A percentile compares a stretch with the other conserved stretches of the same genome.
Conservation (phyloP, 116 monocot genomes). For the Posidonia oceanica region DNA sequence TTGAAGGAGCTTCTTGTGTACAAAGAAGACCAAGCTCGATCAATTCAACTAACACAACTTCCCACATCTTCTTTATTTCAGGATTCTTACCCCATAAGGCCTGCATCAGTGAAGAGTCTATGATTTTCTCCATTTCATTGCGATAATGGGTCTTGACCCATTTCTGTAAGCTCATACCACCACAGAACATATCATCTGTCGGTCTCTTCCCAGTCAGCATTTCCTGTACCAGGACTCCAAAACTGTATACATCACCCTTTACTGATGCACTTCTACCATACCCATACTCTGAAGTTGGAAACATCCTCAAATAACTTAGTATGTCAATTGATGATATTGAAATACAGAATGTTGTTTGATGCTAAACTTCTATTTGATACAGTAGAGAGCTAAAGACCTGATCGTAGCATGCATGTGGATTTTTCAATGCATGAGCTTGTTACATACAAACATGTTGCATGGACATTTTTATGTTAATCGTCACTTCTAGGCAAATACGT, state of each 20-base stretch:
- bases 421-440: too few species aligned
- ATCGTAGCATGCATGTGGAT: neutral
- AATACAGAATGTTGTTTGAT: too few species aligned
- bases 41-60: slow-evolving; percentile 39
- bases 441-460: neutral
- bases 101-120: slow-evolving; percentile 20
- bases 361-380: neutral
- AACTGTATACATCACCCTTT: slow-evolving; percentile 65
- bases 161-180: slow-evolving; percentile 25
- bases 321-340: too few species aligned
- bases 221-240: slow-evolving; percentile 50
- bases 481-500: too few species aligned
- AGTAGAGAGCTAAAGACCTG: neutral
- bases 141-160: slow-evolving; percentile 46
- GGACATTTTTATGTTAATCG: neutral
- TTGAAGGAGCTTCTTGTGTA: slow-evolving; percentile 34
- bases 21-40: slow-evolving; percentile 39
- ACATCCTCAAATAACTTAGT: neutral
- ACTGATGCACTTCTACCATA: slow-evolving; percentile 40
- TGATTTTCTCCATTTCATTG: slow-evolving; percentile 20
- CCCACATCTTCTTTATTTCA: slow-evolving; percentile 40
- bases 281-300: slow-evolving; percentile 38
- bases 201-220: slow-evolving; percentile 40
- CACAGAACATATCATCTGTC: slow-evolving; percentile 52
- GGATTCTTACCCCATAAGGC: slow-evolving; percentile 21